phyloP scores from a whole-genome alignment of 768 basidiomycete genomes.

The Rhodosporidiobolus odoratus region DNA sequence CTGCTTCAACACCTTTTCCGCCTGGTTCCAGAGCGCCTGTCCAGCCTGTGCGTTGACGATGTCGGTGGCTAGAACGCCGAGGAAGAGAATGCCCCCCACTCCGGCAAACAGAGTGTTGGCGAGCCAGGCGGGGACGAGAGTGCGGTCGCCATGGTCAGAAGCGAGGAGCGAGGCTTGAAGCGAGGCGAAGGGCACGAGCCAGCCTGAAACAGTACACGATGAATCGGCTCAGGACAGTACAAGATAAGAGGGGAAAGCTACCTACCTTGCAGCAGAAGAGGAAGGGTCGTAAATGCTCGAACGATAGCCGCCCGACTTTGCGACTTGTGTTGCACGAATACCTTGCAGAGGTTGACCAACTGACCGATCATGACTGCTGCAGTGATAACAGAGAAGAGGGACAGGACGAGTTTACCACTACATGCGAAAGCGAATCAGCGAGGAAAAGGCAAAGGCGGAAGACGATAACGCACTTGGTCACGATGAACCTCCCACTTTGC shows the following conservation, averaged over 20 bases:
- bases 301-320: background rate
- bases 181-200: background rate
- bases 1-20: background rate
- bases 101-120: slow-evolving; percentile 8
- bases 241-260: background rate
- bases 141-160: background rate
- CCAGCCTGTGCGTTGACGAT: background rate
- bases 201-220: background rate
- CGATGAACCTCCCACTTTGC: background rate
- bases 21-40: background rate
- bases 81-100: background rate
- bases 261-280: slow-evolving; percentile 2
- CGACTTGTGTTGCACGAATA: background rate
- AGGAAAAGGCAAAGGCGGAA: too few relatives aligned
- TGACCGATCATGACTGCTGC: background rate
- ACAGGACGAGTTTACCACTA: slow-evolving; percentile 2
- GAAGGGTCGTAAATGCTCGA: background rate
- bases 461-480: background rate
- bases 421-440: background rate
- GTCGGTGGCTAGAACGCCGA: background rate
- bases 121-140: background rate
- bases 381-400: background rate
- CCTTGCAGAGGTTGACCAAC: background rate
- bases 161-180: slow-evolving; percentile 6
- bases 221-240: background rate